phyloP scores from a whole-genome alignment of 2,329 filamentous ascomycete genomes.

The Coniella vitis region DNA sequence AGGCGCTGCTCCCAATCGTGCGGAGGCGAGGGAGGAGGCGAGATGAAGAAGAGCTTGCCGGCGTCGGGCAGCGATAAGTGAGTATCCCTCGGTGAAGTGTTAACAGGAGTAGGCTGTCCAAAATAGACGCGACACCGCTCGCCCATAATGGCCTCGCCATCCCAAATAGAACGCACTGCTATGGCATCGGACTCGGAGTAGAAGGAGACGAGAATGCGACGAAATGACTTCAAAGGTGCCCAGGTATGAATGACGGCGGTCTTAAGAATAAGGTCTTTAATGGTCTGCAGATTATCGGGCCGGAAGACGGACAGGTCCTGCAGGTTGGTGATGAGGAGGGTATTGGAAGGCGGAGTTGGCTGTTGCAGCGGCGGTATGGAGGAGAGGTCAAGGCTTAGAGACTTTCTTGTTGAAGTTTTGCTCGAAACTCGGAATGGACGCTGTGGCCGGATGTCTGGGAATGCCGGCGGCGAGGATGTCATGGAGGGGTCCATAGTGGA shows the following conservation, averaged over 20 bases:
- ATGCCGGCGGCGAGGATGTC: constrained; percentile 2
- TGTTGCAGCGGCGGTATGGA: constrained; percentile 61
- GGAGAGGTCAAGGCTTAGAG: constrained; percentile 67
- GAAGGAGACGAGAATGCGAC: constrained; percentile 75
- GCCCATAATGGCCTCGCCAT: constrained; percentile 68
- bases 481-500: background rate
- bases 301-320: constrained; percentile 67
- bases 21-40: constrained; percentile 59
- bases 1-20: constrained; percentile 63
- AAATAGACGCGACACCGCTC: constrained; percentile 64
- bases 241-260: constrained; percentile 71
- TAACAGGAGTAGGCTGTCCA: constrained; percentile 53
- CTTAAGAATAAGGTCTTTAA: constrained; percentile 62
- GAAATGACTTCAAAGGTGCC: constrained; percentile 75
- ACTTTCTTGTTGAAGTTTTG: constrained; percentile 37
- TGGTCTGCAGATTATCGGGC: constrained; percentile 64
- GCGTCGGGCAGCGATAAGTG: constrained; percentile 61
- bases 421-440: constrained; percentile 38
- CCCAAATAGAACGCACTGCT: constrained; percentile 63
- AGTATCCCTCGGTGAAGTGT: constrained; percentile 39
- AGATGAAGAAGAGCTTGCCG: constrained; percentile 68
- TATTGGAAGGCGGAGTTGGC: constrained; percentile 75
- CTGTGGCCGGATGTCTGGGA: constrained; percentile 18
- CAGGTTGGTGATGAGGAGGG: constrained; percentile 77
- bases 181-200: constrained; percentile 63